Base-by-base conservation (phyloP, 345 rosid species). In the Corchorus capsularis region DNA sequence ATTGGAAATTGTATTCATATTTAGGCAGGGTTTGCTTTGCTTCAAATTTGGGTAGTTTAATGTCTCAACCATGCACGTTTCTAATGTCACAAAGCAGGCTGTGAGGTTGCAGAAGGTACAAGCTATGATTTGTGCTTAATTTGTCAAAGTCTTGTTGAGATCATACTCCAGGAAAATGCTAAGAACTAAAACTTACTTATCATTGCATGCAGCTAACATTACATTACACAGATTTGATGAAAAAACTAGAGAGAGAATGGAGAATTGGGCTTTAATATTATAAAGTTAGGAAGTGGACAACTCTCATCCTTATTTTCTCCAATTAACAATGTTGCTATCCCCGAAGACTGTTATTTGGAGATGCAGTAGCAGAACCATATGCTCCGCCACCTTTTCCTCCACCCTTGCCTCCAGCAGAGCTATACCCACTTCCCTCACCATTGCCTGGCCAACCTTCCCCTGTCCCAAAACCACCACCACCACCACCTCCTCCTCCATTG, bases 371-470 rank as follows among this genome's bases (percentile, higher is more conserved):
- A 14, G 56, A 49, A 68, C 14, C 57, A 27, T 14, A 15, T 49
- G 41, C 41, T 61, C n/a, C 16, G 13, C 19, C 56, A 68, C 72
- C 72, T 27, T 49, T 49, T 49, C 72, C 72, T 68, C 14, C 43
- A 14, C 72, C 27, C 27, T 27, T 27, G 27, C 27, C 27, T 27
- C 27, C 56, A 0, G 56, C 22, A 32, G 57, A 68, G n/a, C 72
- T 57, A 37, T 16, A 6, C 6, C 69, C 69, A n/a, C 6, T 39
- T 63, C 69, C 66, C 11, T 3, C 12, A 13, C 71, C 39, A 6
- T 46, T 66, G 32, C 54, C 53, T 12, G 71, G 13, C 71, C 71
- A 66, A 15, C 70, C 71, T 14, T 54, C 55, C 13, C 71, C 71
- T 10, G 37, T 27, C 11, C 27, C 27, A 27, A 27, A 27, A 27